phyloP scores from a whole-genome alignment of 495 filamentous ascomycete species.

The Parathielavia hyrcaniae region DNA sequence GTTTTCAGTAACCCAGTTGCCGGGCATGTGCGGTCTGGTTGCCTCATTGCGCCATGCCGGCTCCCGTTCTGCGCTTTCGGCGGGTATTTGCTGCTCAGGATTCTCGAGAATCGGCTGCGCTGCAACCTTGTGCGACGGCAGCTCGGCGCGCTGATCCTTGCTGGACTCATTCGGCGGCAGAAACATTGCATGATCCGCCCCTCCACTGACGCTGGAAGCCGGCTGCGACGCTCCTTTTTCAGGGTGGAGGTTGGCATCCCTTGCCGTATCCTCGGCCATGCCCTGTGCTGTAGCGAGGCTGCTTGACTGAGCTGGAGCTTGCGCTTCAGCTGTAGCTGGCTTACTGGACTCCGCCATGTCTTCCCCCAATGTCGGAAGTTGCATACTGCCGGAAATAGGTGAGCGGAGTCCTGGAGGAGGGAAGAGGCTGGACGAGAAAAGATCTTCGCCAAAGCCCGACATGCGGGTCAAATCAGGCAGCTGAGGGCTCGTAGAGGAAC shows the following conservation, averaged over 20 bases:
- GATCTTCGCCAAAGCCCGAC: constrained; percentile 55
- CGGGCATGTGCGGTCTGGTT: constrained; percentile 54
- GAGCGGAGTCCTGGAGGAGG: constrained; percentile 6
- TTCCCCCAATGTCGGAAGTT: not conserved
- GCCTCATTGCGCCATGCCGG: constrained; percentile 17
- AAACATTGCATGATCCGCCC: constrained; percentile 7
- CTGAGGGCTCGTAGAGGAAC: constrained; percentile 45
- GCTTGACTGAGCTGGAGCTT: not conserved
- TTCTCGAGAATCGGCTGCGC: constrained; percentile 1
- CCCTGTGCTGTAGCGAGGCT: not conserved
- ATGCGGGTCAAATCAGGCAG: constrained; percentile 61
- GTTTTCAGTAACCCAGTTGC: constrained; percentile 58
- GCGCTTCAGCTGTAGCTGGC: not conserved
- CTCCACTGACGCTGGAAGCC: not conserved
- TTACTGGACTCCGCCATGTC: not conserved
- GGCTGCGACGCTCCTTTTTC: not conserved
- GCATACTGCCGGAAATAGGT: constrained; percentile 8
- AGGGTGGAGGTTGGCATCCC: not conserved
- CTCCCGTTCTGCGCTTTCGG: constrained; percentile 19
- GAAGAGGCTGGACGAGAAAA: constrained; percentile 31
- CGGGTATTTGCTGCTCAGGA: constrained; percentile 16
- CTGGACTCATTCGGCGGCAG: constrained; percentile 12
- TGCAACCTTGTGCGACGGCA: constrained; percentile 13
- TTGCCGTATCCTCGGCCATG: not conserved
- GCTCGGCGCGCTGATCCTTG: constrained; percentile 10